A percentile compares a stretch with the other conserved stretches of the same genome.
Evolutionary conservation across 1,284 basidiomycete genomes (phyloP).

Genomic region (Meira miltonrushii): DNA sequence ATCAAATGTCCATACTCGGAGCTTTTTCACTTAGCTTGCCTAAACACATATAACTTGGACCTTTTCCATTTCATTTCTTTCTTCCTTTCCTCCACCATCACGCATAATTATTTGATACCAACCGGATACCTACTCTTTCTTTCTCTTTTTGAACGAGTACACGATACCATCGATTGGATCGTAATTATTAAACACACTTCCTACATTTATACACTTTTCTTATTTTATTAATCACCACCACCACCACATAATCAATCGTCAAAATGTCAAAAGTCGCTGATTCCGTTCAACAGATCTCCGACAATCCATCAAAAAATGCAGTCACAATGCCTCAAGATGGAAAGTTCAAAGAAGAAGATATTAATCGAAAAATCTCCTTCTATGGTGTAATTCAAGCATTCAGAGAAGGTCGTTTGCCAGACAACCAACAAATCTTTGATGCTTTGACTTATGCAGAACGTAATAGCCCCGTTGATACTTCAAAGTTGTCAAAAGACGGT

Average conservation of each 20-base stretch:
- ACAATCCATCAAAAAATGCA: constrained; percentile 8
- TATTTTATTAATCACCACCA: too few relatives aligned
- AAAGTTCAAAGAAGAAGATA: constrained; percentile 30
- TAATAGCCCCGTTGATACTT: constrained; percentile 36
- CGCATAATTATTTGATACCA: too few relatives aligned
- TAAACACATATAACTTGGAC: too few relatives aligned
- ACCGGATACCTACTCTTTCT: too few relatives aligned
- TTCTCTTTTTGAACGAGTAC: too few relatives aligned
- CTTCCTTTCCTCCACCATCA: too few relatives aligned
- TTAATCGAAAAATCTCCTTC: constrained; percentile 43
- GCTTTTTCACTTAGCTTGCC: too few relatives aligned
- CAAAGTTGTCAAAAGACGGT: constrained; percentile 42
- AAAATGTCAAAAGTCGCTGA: constrained; percentile 2
- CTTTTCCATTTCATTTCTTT: too few relatives aligned
- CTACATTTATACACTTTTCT: too few relatives aligned
- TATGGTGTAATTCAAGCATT: constrained; percentile 47
- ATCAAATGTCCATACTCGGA: too few relatives aligned
- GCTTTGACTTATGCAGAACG: constrained; percentile 27
- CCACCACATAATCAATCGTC: not conserved
- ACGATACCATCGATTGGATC: too few relatives aligned
- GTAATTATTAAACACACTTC: too few relatives aligned
- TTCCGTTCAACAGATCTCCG: not conserved
- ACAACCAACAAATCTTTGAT: constrained; percentile 44
- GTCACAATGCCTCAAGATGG: constrained; percentile 9
- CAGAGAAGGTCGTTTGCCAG: constrained; percentile 45